phyloP scores from a whole-genome alignment of 2,329 filamentous ascomycete species.

The Venturiaceae sp. region DNA sequence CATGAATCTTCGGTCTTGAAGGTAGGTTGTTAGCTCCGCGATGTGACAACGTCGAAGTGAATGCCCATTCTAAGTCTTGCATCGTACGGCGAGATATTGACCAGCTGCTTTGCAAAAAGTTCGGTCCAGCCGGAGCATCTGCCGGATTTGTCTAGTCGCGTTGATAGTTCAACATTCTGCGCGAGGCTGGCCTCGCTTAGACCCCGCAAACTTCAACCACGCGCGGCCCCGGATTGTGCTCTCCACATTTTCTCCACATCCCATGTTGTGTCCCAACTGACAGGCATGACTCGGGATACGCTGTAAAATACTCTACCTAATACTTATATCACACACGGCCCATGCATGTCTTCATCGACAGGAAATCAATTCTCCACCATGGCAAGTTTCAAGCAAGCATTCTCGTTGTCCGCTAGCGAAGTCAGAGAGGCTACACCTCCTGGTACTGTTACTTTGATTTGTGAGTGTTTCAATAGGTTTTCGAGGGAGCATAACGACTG shows the following conservation, averaged over 20 bases:
- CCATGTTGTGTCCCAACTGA: background rate
- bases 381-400: background rate
- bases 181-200: background rate
- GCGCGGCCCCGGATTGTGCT: background rate
- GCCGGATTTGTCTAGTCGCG: background rate
- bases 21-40: no score
- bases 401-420: background rate
- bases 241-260: background rate
- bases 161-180: background rate
- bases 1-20: no score
- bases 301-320: background rate
- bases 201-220: background rate
- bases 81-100: no score
- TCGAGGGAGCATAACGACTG: background rate
- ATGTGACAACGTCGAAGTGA: no score
- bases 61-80: no score
- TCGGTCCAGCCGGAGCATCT: no score
- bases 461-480: background rate
- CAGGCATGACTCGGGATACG: background rate
- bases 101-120: no score
- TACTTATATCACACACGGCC: background rate
- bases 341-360: background rate
- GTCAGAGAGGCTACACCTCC: background rate
- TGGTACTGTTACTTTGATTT: background rate
- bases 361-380: background rate